Evolutionary conservation across 768 basidiomycete genomes (phyloP).

Genomic region (Tricholoma saponaceum): DNA sequence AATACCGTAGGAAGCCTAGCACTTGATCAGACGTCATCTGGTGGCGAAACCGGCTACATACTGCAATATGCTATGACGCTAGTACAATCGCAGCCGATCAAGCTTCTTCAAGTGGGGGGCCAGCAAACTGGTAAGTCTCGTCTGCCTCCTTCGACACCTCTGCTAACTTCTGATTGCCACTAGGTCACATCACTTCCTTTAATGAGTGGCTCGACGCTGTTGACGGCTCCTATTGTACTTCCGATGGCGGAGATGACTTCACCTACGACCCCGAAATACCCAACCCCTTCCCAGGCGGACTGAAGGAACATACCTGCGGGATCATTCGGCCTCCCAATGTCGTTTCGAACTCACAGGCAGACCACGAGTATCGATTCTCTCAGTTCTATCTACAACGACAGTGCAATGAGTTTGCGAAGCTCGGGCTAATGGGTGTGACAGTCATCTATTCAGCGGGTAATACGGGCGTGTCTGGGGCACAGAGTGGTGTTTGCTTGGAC

Average conservation of each 20-base stretch:
- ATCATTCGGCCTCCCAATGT: constrained; percentile 35
- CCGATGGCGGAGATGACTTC: constrained; percentile 29
- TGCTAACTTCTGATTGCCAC: background rate
- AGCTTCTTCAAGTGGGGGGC: constrained; percentile 29
- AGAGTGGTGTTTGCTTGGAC: constrained; percentile 31
- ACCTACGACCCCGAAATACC: constrained; percentile 29
- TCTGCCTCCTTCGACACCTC: background rate
- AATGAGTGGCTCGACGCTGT: constrained; percentile 35
- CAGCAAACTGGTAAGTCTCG: constrained; percentile 15
- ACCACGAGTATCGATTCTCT: constrained; percentile 33
- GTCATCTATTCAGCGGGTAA: constrained; percentile 40
- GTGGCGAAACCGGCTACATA: constrained; percentile 41
- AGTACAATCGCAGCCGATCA: constrained; percentile 25
- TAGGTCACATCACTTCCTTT: constrained; percentile 21
- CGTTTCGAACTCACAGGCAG: constrained; percentile 36
- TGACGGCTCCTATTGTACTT: constrained; percentile 31
- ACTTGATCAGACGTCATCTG: constrained; percentile 16
- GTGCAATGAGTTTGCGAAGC: constrained; percentile 45
- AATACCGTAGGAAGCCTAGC: constrained; percentile 11
- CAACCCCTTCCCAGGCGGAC: constrained; percentile 24
- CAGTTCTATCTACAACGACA: constrained; percentile 34
- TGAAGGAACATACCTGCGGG: constrained; percentile 33
- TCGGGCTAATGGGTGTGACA: constrained; percentile 47
- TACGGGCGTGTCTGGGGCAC: constrained; percentile 33
- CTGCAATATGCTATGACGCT: constrained; percentile 44